Evolutionary conservation across 225 moss, liverwort and hornwort genomes (phyloP).

Genomic region (Polytrichum commune): DNA sequence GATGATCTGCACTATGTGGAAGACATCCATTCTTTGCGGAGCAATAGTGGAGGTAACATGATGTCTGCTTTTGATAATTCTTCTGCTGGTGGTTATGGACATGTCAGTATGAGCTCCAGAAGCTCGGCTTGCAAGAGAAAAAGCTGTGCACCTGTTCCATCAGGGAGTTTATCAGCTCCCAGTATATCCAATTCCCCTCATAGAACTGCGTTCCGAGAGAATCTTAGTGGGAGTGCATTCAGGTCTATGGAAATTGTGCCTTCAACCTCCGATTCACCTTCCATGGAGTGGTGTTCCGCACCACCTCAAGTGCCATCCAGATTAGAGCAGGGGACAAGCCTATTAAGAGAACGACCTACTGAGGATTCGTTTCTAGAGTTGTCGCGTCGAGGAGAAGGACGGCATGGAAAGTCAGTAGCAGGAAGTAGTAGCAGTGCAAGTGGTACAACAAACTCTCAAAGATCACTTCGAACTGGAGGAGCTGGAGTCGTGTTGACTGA

Average conservation of each 20-base stretch:
- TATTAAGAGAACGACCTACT: slow-evolving; percentile 29
- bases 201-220: slow-evolving; percentile 50
- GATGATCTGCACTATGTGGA: slow-evolving; percentile 38
- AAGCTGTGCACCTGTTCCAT: slow-evolving; percentile 66
- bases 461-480: slow-evolving; percentile 32
- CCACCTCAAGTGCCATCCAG: slow-evolving; percentile 31
- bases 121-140: slow-evolving; percentile 80
- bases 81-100: slow-evolving; percentile 35
- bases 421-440: slow-evolving; percentile 30
- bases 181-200: slow-evolving; percentile 51
- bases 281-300: slow-evolving; percentile 48
- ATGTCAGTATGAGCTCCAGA: slow-evolving; percentile 67
- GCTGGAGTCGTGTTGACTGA: slow-evolving; percentile 37
- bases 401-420: slow-evolving; percentile 48
- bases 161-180: slow-evolving; percentile 52
- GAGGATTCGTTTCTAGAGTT: slow-evolving; percentile 27
- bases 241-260: slow-evolving; percentile 39
- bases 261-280: slow-evolving; percentile 37
- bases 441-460: slow-evolving; percentile 30
- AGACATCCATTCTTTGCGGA: slow-evolving; percentile 47
- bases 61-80: slow-evolving; percentile 14
- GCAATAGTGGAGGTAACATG: slow-evolving; percentile 26
- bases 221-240: slow-evolving; percentile 38
- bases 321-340: slow-evolving; percentile 51
- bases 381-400: slow-evolving; percentile 38